A percentile compares a stretch with the other conserved stretches of the same genome.
Evolutionary conservation across 306 rosid species (phyloP).

Genomic region (Pterocarpus santalinus): DNA sequence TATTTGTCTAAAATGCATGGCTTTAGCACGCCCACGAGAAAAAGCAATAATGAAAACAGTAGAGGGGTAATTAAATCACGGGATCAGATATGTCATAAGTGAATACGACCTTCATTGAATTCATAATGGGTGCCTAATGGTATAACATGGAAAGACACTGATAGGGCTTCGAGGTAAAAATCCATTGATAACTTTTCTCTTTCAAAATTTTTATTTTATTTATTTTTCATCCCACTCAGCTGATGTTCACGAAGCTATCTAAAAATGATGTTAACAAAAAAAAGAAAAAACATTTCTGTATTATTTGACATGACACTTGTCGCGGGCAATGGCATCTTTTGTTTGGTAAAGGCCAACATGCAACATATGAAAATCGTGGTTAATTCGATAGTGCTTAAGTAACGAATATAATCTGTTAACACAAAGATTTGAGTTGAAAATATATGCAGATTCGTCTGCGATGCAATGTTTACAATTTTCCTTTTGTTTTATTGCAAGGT

Average conservation of each 20-base stretch:
- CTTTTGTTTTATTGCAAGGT: background rate
- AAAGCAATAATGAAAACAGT: background rate
- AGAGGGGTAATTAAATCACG: background rate
- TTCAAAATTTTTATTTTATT: background rate
- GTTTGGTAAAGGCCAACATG: background rate
- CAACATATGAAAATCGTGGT: conserved; percentile 7
- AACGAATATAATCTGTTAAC: background rate
- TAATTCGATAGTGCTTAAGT: conserved; percentile 8
- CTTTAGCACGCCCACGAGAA: background rate
- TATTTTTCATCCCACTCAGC: too few species aligned
- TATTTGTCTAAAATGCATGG: background rate
- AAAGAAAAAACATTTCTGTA: too few species aligned
- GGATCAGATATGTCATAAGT: background rate
- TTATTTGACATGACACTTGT: background rate
- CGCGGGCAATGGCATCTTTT: conserved; percentile 8
- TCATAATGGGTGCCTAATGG: too few species aligned
- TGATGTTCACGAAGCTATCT: too few species aligned
- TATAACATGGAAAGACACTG: too few species aligned
- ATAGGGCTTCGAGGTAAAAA: too few species aligned
- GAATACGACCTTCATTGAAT: too few species aligned
- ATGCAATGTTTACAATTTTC: too few species aligned
- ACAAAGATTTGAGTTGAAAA: background rate
- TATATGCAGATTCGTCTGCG: conserved; percentile 7
- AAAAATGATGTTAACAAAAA: too few species aligned
- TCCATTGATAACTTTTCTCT: background rate